Percentiles rank a stretch among this genome's conserved stretches.
Evolutionary conservation across 75 land plant genomes (phyloP).

Genomic region (Chamaecyparis obtusa): DNA sequence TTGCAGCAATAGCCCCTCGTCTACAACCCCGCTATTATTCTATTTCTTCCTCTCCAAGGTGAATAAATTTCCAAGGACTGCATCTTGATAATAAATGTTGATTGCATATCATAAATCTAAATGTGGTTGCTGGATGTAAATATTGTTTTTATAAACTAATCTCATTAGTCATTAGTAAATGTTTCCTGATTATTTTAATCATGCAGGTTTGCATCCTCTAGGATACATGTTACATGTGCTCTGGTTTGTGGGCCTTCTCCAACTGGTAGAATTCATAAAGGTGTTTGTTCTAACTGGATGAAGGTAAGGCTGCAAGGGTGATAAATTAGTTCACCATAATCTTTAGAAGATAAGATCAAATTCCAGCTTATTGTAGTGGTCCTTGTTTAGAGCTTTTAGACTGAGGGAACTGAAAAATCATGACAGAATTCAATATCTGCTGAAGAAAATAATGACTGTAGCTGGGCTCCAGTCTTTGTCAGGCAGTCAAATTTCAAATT

Average conservation of each 20-base stretch:
- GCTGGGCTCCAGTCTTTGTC: slow-evolving; percentile 83
- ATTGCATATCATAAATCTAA: background rate
- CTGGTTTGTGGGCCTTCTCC: slow-evolving; percentile 84
- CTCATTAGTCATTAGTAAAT: background rate
- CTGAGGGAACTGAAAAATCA: slow-evolving; percentile 7
- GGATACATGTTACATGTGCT: slow-evolving; percentile 96
- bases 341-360: background rate
- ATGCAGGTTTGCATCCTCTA: slow-evolving; percentile 66
- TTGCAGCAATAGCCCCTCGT: slow-evolving; percentile 93
- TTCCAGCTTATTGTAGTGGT: slow-evolving; percentile 2
- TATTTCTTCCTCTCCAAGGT: slow-evolving; percentile 95
- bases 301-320: slow-evolving; percentile 66
- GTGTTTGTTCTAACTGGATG: slow-evolving; percentile 99
- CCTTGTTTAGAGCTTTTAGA: background rate
- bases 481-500: slow-evolving; percentile 87
- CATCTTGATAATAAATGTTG: background rate
- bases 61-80: background rate
- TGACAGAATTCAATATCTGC: slow-evolving; percentile 58
- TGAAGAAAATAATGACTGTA: slow-evolving; percentile 54
- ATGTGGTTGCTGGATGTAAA: background rate
- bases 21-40: slow-evolving; percentile 96
- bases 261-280: slow-evolving; percentile 87
- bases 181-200: background rate
- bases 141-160: background rate
- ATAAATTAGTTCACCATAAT: background rate